Evolutionary conservation across 768 basidiomycete species (phyloP).

Genomic region (Mycena floridula): DNA sequence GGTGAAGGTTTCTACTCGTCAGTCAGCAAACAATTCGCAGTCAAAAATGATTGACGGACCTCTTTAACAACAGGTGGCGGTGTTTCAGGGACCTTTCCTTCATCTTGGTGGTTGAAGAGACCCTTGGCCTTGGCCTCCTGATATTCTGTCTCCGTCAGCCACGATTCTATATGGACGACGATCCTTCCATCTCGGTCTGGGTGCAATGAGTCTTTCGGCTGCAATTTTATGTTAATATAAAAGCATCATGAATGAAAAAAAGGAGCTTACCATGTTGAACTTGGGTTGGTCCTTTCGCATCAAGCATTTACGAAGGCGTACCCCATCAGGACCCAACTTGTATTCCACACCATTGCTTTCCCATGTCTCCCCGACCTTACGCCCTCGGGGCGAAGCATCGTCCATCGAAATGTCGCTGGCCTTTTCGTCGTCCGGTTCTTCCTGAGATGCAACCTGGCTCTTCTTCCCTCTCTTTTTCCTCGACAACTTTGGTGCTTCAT

Average conservation of each 20-base stretch:
- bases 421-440: constrained; percentile 34
- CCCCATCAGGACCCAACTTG: constrained; percentile 67
- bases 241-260: not conserved
- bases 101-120: constrained; percentile 67
- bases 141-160: constrained; percentile 75
- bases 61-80: constrained; percentile 34
- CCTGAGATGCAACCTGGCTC: constrained; percentile 16
- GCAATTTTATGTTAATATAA: constrained; percentile 6
- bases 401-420: constrained; percentile 42
- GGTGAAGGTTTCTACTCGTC: constrained; percentile 11
- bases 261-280: constrained; percentile 60
- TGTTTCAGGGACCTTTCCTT: constrained; percentile 33
- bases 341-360: constrained; percentile 61
- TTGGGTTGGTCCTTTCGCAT: constrained; percentile 67
- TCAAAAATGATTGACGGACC: too few species aligned
- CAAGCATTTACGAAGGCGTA: constrained; percentile 61
- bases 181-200: constrained; percentile 64
- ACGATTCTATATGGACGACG: constrained; percentile 71
- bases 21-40: not conserved
- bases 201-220: constrained; percentile 78
- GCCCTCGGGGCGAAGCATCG: constrained; percentile 43
- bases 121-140: constrained; percentile 53
- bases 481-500: constrained; percentile 21
- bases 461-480: constrained; percentile 52
- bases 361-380: constrained; percentile 73